Evolutionary conservation across 208 protist genomes (phyloP), one percentile per base, ranked within the genome.

Genomic region (Acanthamoeba triangularis): DNA sequence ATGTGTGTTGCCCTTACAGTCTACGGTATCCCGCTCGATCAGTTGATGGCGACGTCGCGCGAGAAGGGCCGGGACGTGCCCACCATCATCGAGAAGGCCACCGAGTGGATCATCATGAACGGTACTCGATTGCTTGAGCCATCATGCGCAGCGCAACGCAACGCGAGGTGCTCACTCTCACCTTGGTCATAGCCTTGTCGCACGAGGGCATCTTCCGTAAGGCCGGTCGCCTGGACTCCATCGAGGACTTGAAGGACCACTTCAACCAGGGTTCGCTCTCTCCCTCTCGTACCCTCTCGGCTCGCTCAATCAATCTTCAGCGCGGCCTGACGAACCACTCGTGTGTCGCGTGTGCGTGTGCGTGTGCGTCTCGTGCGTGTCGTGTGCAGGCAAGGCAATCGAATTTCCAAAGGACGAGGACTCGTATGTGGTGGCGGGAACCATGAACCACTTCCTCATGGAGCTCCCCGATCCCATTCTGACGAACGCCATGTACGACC

Each of bases 371-470:
- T 41, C 37, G 37, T 41, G 37, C 37, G 37, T 41, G 37, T 41
- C 44, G 10, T 47, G 44, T 47, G 44, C 41, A 90, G 82, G 90
- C 33, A 94, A 94, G 47, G 90, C 37, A 13, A 80, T 94, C 30
- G 63, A 72, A 3, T 78, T 94, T 30, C 6, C 90, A 3, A 35
- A 41, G 35, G 63, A 94, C 28, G 59, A 13, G 28, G 65, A 94
- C 33, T 14, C 90, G 20, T 94, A 94, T 35, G 90, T 94, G 61
- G 90, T 94, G 63, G 90, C 90, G 25, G 65, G 90, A 16, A 35
- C 78, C 8, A 72, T 94, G 63, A 94, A 72, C 28, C 90, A 94
- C 33, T 94, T 72, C 44, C 52, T 94, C 30, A 94, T 94, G 90
- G 90, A 94, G 28, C 90, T 94, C 6, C 90, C 90, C n/a, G 90